Percentiles rank a stretch among this genome's conserved stretches.
Evolutionary conservation across 495 filamentous ascomycete genomes (phyloP).

Genomic region (Aspergillus incahuasiensis): DNA sequence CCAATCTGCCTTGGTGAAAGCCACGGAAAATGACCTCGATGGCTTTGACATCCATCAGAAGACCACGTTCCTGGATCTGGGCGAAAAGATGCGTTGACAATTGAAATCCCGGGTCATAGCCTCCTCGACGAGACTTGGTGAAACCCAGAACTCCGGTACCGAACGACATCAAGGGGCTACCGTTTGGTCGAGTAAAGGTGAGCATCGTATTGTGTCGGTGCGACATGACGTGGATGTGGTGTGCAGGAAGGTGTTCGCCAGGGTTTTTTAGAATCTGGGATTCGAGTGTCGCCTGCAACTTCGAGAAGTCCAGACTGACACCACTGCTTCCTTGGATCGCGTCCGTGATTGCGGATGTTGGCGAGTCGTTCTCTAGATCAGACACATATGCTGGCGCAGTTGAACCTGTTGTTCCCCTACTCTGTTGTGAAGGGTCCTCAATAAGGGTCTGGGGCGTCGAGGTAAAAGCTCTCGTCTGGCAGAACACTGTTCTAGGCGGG

Average conservation of each 20-base stretch:
- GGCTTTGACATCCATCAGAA: slow-evolving; percentile 50
- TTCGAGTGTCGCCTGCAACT: slow-evolving; percentile 34
- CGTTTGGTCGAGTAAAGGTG: slow-evolving; percentile 77
- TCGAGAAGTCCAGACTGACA: slow-evolving; percentile 27
- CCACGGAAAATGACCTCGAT: slow-evolving; percentile 78
- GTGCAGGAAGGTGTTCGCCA: slow-evolving; percentile 45
- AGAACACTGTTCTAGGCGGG: slow-evolving; percentile 17
- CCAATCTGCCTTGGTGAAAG: slow-evolving; percentile 81
- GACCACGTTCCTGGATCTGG: slow-evolving; percentile 69
- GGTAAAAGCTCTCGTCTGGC: slow-evolving; percentile 26
- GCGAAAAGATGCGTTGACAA: slow-evolving; percentile 71
- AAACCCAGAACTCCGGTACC: slow-evolving; percentile 83
- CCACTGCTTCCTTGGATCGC: slow-evolving; percentile 27
- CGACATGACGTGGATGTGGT: slow-evolving; percentile 82
- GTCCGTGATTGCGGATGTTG: slow-evolving; percentile 29
- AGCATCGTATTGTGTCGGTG: slow-evolving; percentile 92
- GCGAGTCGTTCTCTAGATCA: slow-evolving; percentile 18
- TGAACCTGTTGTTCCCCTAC: slow-evolving; percentile 31
- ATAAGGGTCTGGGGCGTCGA: slow-evolving; percentile 20
- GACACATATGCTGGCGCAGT: slow-evolving; percentile 16
- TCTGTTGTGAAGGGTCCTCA: slow-evolving; percentile 13
- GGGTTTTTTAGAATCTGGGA: slow-evolving; percentile 36
- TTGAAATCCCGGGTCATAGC: slow-evolving; percentile 93
- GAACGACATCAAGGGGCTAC: slow-evolving; percentile 67
- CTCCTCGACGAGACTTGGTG: slow-evolving; percentile 67